Base-by-base conservation (phyloP, 192 early-diverging fungal species). In the Nowakowskiella sp. region DNA sequence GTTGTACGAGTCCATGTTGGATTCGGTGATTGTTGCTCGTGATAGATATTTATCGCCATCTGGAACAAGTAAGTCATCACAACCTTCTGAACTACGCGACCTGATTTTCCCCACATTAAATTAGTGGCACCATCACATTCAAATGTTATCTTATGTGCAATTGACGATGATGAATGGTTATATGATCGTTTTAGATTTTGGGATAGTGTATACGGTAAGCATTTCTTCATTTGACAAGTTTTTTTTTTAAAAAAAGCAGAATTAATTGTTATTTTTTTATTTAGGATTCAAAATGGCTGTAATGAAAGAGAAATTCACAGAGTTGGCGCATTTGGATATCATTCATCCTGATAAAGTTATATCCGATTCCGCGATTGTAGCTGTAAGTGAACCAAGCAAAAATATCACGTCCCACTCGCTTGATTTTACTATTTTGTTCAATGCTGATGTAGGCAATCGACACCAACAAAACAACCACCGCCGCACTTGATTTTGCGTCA, bases 1-100 rank as follows among this genome's bases (percentile, higher is more conserved):
- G 22, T 65, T 92, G 26, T 92, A 84, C 66, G 90, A 92, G 63
- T 85, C 85, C 49, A 92, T 92, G 90, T 68, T 92, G 49, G 90
- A 92, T 62, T 88, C 88, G 1, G 90, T 92, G 16, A 64, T 92
- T 24, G 74, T 78, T 24, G 90, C 90, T 3, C 76, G 90, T 45
- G 86, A 92, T 69, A 73, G 80, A 55, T 90, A 79, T 73, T 67
- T 92, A 6, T 77, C 70, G 1, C 73, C 74, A 0, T 70, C 70
- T 31, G 85, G 85, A 21, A 61, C 85, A 51, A 65, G 65, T 68
- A 48, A 49, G 70, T 65, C 16, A n/a, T 24, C 28, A 2, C 6
- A 34, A 13, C 4, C 49, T 34, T 34, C 47, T 36, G 3, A 31
- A 13, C 6, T 4, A 27, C 56, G 42, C 23, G 10, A 34, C 28